These are phyloP conservation scores for Ramalina intermedia DNA, from an alignment of 495 filamentous ascomycete genomes.

Conservation along the genomic window DNA sequence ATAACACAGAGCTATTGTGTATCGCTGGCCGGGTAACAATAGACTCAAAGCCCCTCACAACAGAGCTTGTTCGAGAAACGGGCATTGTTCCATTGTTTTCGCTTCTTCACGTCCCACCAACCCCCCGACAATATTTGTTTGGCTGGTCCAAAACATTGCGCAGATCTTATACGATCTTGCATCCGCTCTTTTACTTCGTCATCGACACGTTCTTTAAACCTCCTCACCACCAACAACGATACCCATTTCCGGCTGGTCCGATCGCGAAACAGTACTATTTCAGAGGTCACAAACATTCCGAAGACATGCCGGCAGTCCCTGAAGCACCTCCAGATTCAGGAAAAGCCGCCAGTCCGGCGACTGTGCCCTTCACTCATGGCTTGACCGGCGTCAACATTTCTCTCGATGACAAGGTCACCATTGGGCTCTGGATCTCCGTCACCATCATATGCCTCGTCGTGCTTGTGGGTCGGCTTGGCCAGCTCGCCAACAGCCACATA, in stretches of 20 bases:
- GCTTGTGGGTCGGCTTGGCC: slow-evolving; percentile 40
- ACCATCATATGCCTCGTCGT: slow-evolving; percentile 33
- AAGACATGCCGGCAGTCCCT: not conserved
- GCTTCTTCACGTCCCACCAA: no score
- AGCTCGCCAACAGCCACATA: slow-evolving; percentile 51
- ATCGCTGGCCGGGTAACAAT: no score
- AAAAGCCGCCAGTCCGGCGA: not conserved
- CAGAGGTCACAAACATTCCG: not conserved
- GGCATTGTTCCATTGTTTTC: no score
- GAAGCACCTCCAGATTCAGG: not conserved
- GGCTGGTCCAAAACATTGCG: no score
- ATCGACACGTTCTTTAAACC: not conserved
- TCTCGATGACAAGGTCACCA: slow-evolving; percentile 9
- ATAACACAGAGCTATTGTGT: slow-evolving; percentile 2
- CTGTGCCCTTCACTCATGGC: slow-evolving; percentile 9
- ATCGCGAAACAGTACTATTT: not conserved
- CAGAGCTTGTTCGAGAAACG: no score
- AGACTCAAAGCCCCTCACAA: no score
- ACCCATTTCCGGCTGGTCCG: not conserved
- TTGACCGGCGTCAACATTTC: slow-evolving; percentile 13
- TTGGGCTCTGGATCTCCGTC: slow-evolving; percentile 29
- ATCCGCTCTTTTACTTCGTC: not conserved
- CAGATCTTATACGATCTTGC: no score
- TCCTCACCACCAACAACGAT: no score
- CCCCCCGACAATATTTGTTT: no score